Base-by-base conservation (phyloP, 129 eudicot genomes). In the Lonicera japonica region DNA sequence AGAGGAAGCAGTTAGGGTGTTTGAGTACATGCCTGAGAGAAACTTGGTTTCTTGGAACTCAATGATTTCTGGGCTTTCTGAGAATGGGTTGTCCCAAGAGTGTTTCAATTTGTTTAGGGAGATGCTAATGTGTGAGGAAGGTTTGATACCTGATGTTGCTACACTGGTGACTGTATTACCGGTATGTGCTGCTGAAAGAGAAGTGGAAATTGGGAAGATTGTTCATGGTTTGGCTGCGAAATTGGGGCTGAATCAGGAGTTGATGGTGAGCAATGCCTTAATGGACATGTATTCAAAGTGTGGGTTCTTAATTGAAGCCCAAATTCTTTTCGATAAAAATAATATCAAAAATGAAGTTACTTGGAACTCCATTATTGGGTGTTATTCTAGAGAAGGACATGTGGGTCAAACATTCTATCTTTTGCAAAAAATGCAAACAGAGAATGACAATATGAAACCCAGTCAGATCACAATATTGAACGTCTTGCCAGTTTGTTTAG, bases 31-130 rank as follows among this genome's bases (percentile, higher is more conserved):
- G 81, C 68, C 75, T 65, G 64, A 73, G 8, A 82, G 66, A 56
- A 82, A 82, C 65, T 61, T 86, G 64, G 82, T 86, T 25, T 60
- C 95, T 6, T 82, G 95, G 86, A 86, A 86, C 61, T 70, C 86
- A 0, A 25, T 79, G 75, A 67, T 82, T 71, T 65, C 57, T 1
- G 86, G 23, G 53, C 73, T 70, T 12, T 69, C 77, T 0, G 71
- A 73, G 9, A 82, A 71, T 43, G 77, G 82, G 8, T 66, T 60
- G 38, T 64, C 13, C 54, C 11, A 21, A 12, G 60, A 65, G 21
- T 36, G 89, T 70, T 21, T 82, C 23, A 61, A 62, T 74, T 15
- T 79, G 73, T 76, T 86, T 38, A 14, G 46, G 56, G 64, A 58
- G 72, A 64, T 86, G 38, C n/a, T 82, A 41, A 61, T 25, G 12